Conservation (phyloP, 2,329 filamentous ascomycete species). For the Trichoderma koningii region DNA sequence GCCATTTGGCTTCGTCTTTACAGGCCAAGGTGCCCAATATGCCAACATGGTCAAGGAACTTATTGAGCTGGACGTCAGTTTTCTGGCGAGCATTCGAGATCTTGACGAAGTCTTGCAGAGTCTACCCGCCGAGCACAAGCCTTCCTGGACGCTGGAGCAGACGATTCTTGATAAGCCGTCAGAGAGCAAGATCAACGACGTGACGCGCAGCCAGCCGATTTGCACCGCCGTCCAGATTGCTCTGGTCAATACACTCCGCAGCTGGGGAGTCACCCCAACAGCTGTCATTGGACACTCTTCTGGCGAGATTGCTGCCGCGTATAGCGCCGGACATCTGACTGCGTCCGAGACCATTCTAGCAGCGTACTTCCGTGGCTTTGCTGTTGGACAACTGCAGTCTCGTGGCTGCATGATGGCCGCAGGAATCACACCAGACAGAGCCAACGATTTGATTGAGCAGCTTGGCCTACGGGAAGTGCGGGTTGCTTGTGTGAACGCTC, state of each 20-base stretch:
- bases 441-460: neutral
- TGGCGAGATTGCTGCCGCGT: conserved; percentile 18
- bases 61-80: conserved; percentile 21
- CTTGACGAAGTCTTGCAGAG: conserved; percentile 18
- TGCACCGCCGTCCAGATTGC: conserved; percentile 10
- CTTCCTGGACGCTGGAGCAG: conserved; percentile 22
- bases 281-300: conserved; percentile 17
- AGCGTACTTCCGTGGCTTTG: conserved; percentile 20
- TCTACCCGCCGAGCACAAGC: conserved; percentile 6
- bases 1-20: conserved; percentile 31
- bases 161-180: conserved; percentile 28
- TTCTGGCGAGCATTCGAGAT: conserved; percentile 27
- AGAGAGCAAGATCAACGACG: conserved; percentile 27
- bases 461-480: conserved; percentile 27
- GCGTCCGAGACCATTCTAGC: conserved; percentile 3
- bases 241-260: conserved; percentile 10
- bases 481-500: conserved; percentile 35
- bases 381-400: conserved; percentile 14
- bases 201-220: conserved; percentile 26
- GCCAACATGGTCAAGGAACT: conserved; percentile 30
- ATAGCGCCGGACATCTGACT: conserved; percentile 1
- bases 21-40: conserved; percentile 35
- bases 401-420: conserved; percentile 21
- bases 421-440: neutral
- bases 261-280: neutral